Conservation (phyloP, 805 yeast species). For the Candida mattraensis region DNA sequence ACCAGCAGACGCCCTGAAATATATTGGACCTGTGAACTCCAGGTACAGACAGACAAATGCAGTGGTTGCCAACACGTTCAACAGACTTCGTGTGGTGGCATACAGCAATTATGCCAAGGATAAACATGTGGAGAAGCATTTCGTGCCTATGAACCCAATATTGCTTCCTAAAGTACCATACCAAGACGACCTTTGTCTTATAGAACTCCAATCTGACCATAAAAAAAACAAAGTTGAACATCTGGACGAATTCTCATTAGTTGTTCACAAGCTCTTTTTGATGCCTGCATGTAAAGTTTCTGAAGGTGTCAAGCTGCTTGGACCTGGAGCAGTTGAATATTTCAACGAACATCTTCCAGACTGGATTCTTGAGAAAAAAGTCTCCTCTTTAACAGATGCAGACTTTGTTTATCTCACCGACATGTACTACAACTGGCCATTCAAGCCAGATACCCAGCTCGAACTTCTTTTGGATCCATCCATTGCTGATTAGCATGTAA, state of each 20-base stretch:
- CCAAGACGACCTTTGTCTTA: constrained; percentile 28
- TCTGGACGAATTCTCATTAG: constrained; percentile 63
- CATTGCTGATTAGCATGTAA: too few species aligned
- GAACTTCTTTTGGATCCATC: constrained; percentile 21
- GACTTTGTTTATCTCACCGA: constrained; percentile 56
- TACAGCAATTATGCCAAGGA: constrained; percentile 26
- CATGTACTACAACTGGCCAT: constrained; percentile 75
- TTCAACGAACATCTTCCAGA: constrained; percentile 35
- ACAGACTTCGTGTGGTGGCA: constrained; percentile 60
- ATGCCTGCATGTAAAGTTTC: constrained; percentile 42
- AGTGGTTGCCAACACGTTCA: constrained; percentile 60
- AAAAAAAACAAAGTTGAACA: constrained; percentile 32
- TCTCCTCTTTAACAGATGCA: constrained; percentile 49
- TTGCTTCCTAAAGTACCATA: constrained; percentile 22
- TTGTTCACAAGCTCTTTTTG: constrained; percentile 60
- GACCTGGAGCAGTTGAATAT: constrained; percentile 78
- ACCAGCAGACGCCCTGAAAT: constrained; percentile 57
- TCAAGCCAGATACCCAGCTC: constrained; percentile 52
- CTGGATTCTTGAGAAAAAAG: constrained; percentile 43
- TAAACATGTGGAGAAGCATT: constrained; percentile 14
- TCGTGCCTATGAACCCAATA: constrained; percentile 18
- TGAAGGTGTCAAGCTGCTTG: constrained; percentile 52
- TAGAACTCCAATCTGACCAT: constrained; percentile 34
- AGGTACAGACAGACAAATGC: constrained; percentile 60
- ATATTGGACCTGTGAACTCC: constrained; percentile 56